A percentile compares a stretch with the other conserved stretches of the same genome.
Evolutionary conservation across 2,329 filamentous ascomycete genomes (phyloP).

Genomic region (Claviceps humidiphila): DNA sequence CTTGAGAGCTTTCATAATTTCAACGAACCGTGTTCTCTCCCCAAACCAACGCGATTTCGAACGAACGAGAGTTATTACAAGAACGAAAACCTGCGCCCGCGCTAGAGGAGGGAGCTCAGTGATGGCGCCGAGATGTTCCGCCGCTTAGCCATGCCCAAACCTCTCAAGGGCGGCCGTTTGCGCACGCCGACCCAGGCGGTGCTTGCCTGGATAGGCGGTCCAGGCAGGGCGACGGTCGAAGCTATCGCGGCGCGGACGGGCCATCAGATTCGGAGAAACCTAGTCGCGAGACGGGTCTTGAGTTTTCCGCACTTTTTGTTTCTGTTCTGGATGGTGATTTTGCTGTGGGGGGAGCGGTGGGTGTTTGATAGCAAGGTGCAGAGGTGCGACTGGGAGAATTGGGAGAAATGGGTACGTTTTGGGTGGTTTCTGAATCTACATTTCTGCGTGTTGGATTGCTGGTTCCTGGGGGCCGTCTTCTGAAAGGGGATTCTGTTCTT

Average conservation of each 20-base stretch:
- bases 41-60: not conserved
- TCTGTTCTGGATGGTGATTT: slow-evolving; percentile 57
- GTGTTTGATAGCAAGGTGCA: slow-evolving; percentile 59
- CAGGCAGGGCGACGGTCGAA: slow-evolving; percentile 23
- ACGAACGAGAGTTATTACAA: not conserved
- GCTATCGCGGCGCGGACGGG: slow-evolving; percentile 16
- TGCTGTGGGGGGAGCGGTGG: slow-evolving; percentile 78
- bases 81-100: not conserved
- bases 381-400: slow-evolving; percentile 67
- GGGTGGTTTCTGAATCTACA: not conserved
- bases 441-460: too few relatives aligned
- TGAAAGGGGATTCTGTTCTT: not conserved
- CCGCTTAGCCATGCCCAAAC: slow-evolving; percentile 4
- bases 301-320: slow-evolving; percentile 57
- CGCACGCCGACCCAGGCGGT: not conserved
- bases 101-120: slow-evolving; percentile 6
- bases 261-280: slow-evolving; percentile 24
- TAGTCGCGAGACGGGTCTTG: slow-evolving; percentile 37
- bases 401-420: slow-evolving; percentile 80
- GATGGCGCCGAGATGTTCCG: slow-evolving; percentile 19
- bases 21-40: not conserved
- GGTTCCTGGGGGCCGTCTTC: not conserved
- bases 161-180: slow-evolving; percentile 3
- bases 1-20: not conserved
- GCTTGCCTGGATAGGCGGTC: slow-evolving; percentile 26